Evolutionary conservation across 1,284 basidiomycete species (phyloP).

Genomic region (Stygiomarasmius scandens): DNA sequence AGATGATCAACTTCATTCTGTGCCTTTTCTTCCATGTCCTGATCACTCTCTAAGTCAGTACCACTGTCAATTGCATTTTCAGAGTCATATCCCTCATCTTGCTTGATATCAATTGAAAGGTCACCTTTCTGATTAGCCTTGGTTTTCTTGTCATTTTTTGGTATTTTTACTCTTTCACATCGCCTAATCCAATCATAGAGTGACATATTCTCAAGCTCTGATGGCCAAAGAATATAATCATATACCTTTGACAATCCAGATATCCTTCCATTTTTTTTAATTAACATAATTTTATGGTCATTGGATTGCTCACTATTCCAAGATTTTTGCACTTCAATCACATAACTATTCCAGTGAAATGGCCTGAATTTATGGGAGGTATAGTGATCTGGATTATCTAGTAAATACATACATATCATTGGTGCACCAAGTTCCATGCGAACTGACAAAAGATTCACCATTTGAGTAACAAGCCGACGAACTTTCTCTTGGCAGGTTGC

Average conservation of each 20-base stretch:
- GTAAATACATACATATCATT: no score
- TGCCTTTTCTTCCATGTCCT: neutral
- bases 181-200: constrained; percentile 12
- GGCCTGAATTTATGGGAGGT: no score
- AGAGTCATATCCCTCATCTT: constrained; percentile 21
- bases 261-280: neutral
- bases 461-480: constrained; percentile 29
- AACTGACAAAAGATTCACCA: constrained; percentile 30
- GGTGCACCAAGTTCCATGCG: constrained; percentile 32
- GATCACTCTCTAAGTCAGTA: neutral
- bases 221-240: constrained; percentile 24
- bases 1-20: no score
- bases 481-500: no score
- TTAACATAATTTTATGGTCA: constrained; percentile 12
- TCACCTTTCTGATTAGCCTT: constrained; percentile 29
- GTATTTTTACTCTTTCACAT: constrained; percentile 10
- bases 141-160: constrained; percentile 5
- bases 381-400: no score
- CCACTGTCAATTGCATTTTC: neutral
- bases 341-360: constrained; percentile 31
- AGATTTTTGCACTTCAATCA: constrained; percentile 15
- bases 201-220: no score
- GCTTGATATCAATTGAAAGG: constrained; percentile 27
- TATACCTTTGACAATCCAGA: constrained; percentile 12
- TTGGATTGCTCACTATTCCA: no score